Evolutionary conservation across 192 early-diverging fungal genomes (phyloP).

Genomic region (Coemansia sp.): DNA sequence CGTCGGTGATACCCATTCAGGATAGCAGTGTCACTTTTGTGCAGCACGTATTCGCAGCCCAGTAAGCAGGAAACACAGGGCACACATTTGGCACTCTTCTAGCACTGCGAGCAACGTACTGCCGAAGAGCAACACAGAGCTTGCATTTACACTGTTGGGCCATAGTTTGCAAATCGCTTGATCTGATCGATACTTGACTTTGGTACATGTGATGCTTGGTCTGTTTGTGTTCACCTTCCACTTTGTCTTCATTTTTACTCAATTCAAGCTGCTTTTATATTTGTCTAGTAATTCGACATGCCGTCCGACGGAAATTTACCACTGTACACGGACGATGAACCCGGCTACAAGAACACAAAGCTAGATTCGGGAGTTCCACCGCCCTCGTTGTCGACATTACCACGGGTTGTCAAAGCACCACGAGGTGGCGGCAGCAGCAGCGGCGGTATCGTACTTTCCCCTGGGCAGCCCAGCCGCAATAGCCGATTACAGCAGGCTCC

Average conservation of each 20-base stretch:
- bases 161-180: too few species aligned
- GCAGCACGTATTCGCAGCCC: too few species aligned
- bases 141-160: too few species aligned
- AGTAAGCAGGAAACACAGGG: too few species aligned
- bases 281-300: neutral
- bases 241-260: neutral
- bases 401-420: neutral
- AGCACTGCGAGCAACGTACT: too few species aligned
- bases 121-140: too few species aligned
- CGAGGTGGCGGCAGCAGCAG: neutral
- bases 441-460: neutral
- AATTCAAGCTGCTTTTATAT: neutral
- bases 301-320: constrained; percentile 10
- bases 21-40: too few species aligned
- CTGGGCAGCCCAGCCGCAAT: neutral
- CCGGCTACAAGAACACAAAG: constrained; percentile 20
- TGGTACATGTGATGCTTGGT: too few species aligned
- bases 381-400: constrained; percentile 22
- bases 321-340: constrained; percentile 37
- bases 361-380: constrained; percentile 22
- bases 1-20: too few species aligned
- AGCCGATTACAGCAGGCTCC: neutral
- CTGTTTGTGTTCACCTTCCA: too few species aligned
- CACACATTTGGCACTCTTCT: too few species aligned
- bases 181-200: too few species aligned